Evolutionary conservation across 768 basidiomycete species (phyloP).

Genomic region (Dacryopinax spathularia): DNA sequence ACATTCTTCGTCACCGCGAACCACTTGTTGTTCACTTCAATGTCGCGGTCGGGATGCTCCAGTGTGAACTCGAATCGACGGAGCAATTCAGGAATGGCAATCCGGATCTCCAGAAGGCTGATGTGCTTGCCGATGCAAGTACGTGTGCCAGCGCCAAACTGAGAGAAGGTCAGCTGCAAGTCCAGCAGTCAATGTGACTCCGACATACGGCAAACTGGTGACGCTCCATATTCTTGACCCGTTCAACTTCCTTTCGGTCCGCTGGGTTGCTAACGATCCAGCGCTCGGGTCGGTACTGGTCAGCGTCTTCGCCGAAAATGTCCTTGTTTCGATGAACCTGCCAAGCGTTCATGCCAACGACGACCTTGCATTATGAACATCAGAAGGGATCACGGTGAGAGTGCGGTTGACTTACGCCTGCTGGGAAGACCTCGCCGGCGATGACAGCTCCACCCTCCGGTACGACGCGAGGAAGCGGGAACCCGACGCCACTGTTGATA

Average conservation of each 20-base stretch:
- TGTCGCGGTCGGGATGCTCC: not conserved
- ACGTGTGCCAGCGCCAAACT: not conserved
- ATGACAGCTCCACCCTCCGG: conserved; percentile 11
- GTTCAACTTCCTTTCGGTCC: conserved; percentile 4
- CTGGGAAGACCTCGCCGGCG: conserved; percentile 8
- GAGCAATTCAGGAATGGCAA: not conserved
- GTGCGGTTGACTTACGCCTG: conserved; percentile 6
- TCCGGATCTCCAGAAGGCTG: conserved; percentile 12
- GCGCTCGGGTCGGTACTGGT: conserved; percentile 9
- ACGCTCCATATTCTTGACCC: conserved; percentile 5
- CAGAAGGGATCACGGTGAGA: not conserved
- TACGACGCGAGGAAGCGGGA: conserved; percentile 11
- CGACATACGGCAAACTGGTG: conserved; percentile 8
- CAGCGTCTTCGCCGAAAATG: conserved; percentile 9
- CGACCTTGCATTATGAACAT: not conserved
- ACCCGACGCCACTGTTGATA: conserved; percentile 12
- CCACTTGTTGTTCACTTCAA: not conserved
- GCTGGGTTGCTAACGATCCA: conserved; percentile 5
- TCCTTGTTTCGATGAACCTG: conserved; percentile 7
- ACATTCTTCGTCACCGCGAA: not conserved
- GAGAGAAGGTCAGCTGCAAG: not conserved
- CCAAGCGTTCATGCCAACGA: conserved; percentile 1
- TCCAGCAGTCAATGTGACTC: conserved; percentile 5
- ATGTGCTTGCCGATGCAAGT: conserved; percentile 8
- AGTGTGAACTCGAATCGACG: not conserved